phyloP scores from a whole-genome alignment of 805 yeast genomes.

The Kluyveromyces lactis region DNA sequence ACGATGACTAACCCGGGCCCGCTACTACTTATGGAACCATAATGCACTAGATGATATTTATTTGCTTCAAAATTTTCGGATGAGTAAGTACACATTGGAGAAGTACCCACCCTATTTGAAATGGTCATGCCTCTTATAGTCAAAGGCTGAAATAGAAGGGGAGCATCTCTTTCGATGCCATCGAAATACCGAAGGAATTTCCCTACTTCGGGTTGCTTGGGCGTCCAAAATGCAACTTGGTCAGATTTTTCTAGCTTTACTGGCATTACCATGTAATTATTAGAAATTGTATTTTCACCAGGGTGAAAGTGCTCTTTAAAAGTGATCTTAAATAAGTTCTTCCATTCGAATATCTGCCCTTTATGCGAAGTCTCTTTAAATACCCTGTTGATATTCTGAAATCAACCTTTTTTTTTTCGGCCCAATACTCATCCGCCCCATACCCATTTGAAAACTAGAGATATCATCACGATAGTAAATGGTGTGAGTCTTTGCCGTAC shows the following conservation, averaged over 20 bases:
- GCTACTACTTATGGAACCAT: conserved; percentile 38
- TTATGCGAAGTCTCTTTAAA: too few relatives aligned
- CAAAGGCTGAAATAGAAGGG: conserved; percentile 38
- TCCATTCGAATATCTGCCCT: too few relatives aligned
- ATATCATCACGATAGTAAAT: too few relatives aligned
- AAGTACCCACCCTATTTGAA: conserved; percentile 45
- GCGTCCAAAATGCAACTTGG: conserved; percentile 10
- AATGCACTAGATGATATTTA: conserved; percentile 41
- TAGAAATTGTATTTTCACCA: too few relatives aligned
- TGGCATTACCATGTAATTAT: too few relatives aligned
- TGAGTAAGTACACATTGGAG: conserved; percentile 51
- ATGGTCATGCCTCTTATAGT: conserved; percentile 33
- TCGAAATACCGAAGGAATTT: conserved; percentile 5
- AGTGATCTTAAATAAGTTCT: too few relatives aligned
- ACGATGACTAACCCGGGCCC: conserved; percentile 43
- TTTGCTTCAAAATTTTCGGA: conserved; percentile 35
- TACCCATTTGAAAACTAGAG: too few relatives aligned
- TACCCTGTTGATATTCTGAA: too few relatives aligned
- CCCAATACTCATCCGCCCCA: too few relatives aligned
- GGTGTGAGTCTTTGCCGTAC: too few relatives aligned
- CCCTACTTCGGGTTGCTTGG: conserved; percentile 12
- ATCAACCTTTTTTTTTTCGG: too few relatives aligned
- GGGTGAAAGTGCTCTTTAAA: too few relatives aligned
- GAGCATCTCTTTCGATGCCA: conserved; percentile 14
- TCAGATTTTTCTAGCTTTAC: conserved; percentile 1